Evolutionary conservation across 2,329 filamentous ascomycete genomes (phyloP).

Genomic region (Akanthomyces dipterigenus): DNA sequence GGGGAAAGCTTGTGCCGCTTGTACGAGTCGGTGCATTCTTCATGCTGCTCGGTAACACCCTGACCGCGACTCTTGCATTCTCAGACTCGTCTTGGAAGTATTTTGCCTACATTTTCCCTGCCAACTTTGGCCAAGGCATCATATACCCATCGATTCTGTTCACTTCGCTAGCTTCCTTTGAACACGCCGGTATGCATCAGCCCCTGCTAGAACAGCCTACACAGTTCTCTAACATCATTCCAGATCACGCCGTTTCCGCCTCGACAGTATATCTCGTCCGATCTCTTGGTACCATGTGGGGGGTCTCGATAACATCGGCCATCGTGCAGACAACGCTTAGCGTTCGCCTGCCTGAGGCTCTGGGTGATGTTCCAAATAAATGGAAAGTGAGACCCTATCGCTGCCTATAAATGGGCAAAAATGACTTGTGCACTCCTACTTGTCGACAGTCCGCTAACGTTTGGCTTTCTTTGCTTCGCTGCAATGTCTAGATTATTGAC

Average conservation of each 20-base stretch:
- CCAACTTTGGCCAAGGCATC: constrained; percentile 54
- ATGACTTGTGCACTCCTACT: background rate
- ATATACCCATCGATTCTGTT: constrained; percentile 53
- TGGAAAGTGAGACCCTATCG: constrained; percentile 41
- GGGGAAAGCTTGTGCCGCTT: constrained; percentile 43
- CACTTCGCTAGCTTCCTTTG: constrained; percentile 55
- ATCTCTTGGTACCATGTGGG: constrained; percentile 57
- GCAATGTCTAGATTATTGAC: constrained; percentile 44
- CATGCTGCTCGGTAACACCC: constrained; percentile 47
- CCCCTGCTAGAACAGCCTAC: background rate
- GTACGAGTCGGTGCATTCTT: constrained; percentile 43
- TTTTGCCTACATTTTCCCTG: constrained; percentile 49
- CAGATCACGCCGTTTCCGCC: constrained; percentile 56
- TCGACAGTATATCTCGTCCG: constrained; percentile 59
- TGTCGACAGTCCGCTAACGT: constrained; percentile 3
- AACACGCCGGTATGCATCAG: constrained; percentile 44
- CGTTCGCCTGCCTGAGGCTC: constrained; percentile 43
- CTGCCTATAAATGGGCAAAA: background rate
- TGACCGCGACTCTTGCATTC: constrained; percentile 43
- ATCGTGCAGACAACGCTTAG: constrained; percentile 57
- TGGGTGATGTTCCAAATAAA: constrained; percentile 51
- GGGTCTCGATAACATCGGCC: constrained; percentile 55
- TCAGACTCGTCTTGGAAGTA: constrained; percentile 48
- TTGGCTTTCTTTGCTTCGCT: background rate
- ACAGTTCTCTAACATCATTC: background rate